Evolutionary conservation across 2,329 filamentous ascomycete species (phyloP).

Genomic region (Colletotrichum phormii): DNA sequence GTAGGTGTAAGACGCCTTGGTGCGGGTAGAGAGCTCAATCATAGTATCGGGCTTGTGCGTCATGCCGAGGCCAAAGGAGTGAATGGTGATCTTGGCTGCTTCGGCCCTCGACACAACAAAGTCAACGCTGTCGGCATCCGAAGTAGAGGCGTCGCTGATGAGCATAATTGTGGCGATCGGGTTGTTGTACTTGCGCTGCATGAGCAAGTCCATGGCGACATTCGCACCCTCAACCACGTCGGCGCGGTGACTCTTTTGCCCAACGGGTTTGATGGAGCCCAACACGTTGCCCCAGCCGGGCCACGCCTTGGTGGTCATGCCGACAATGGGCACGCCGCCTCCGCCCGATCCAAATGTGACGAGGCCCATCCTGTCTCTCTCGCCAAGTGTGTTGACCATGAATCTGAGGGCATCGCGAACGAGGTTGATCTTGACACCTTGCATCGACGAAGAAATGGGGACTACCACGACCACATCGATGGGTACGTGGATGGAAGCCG

Average conservation of each 20-base stretch:
- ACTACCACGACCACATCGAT: conserved; percentile 97
- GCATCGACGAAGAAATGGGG: conserved; percentile 97
- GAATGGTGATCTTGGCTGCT: conserved; percentile 96
- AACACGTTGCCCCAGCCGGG: conserved; percentile 89
- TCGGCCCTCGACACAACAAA: conserved; percentile 97
- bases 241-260: conserved; percentile 94
- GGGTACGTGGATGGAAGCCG: conserved; percentile 80
- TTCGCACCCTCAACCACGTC: conserved; percentile 98
- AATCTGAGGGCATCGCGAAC: conserved; percentile 93
- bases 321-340: conserved; percentile 93
- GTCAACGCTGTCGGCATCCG: conserved; percentile 94
- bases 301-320: conserved; percentile 98
- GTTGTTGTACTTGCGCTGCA: conserved; percentile 97
- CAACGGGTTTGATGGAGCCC: conserved; percentile 88
- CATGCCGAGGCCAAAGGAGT: conserved; percentile 96
- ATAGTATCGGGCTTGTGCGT: conserved; percentile 99
- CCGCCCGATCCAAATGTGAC: conserved; percentile 97
- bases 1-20: conserved; percentile 97
- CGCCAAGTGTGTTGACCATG: conserved; percentile 88
- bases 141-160: conserved; percentile 96
- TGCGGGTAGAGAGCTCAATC: conserved; percentile 95
- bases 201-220: conserved; percentile 96
- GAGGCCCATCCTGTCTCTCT: conserved; percentile 94
- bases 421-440: conserved; percentile 97
- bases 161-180: conserved; percentile 94